Base-by-base conservation (phyloP, 106 monocot genomes). In the Xerophyta viscosa region DNA sequence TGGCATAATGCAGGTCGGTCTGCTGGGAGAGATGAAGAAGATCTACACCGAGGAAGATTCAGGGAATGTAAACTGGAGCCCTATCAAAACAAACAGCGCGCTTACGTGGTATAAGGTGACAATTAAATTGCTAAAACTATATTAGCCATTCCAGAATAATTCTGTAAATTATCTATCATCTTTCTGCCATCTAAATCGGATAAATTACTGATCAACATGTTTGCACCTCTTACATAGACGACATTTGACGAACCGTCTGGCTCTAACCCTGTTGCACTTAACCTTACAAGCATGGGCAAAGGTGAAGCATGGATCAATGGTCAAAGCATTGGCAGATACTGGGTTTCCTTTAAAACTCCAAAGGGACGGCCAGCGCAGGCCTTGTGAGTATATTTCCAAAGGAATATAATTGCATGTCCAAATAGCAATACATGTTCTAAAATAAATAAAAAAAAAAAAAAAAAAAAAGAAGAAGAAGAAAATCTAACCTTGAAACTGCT, bases 291-390 rank as follows among this genome's bases (percentile, higher is more conserved):
- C 52, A 98, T 98, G 96, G 74, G 89, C 0, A 98, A 98, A 69
- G 96, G 96, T 12, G 82, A 86, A 49, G 76, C 60, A 1, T 98
- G 86, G 85, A 49, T 98, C 31, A 98, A 98, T 56, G 96, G 96
- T 37, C 60, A 82, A 64, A 85, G 66, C 65, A 98, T 89, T 33
- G 89, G 96, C 30, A 71, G 89, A 24, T 98, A 86, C 30, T 98
- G 96, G 96, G 79, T 86, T 26, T 89, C 96, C 7, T 86, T 82
- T 22, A 78, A 49, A 46, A 73, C 73, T 31, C 65, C 81, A 2
- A 73, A 59, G 27, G 82, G 77, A 62, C 59, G 58, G 23, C 68
- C 89, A 51, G 78, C 96, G 68, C 96, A 96, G 60, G 65, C 73
- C 46, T 25, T 89, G 89, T 96, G 74, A 72, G 81, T 30, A 56